Conservation (phyloP, 495 filamentous ascomycete genomes). For the Staphylotrichum longicolle region DNA sequence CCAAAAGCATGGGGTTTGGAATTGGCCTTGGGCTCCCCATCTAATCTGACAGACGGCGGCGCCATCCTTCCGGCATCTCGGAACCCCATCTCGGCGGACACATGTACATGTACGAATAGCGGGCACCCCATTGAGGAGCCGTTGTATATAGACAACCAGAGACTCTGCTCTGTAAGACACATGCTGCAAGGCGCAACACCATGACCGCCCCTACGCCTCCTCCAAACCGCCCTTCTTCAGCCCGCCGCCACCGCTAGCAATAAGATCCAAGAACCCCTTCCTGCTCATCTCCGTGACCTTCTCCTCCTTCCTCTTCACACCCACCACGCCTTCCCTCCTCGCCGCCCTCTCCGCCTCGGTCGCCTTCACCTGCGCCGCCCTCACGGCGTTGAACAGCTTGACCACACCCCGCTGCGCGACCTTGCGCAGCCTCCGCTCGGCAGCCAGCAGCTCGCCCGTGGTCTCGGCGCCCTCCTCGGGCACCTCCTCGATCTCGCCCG, state of each 20-base stretch:
- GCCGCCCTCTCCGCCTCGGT: constrained; percentile 68
- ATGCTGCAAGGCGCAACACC: no score
- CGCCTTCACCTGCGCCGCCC: constrained; percentile 83
- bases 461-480: constrained; percentile 39
- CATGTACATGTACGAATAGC: constrained; percentile 21
- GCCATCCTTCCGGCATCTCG: background rate
- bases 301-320: constrained; percentile 71
- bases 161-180: constrained; percentile 18
- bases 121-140: background rate
- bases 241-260: constrained; percentile 61
- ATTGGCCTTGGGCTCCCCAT: background rate
- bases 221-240: constrained; percentile 51
- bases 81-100: background rate
- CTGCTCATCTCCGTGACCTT: constrained; percentile 91
- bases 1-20: constrained; percentile 24
- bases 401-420: constrained; percentile 88
- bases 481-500: constrained; percentile 43
- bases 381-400: constrained; percentile 92
- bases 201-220: constrained; percentile 41
- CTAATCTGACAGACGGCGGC: background rate
- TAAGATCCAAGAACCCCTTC: constrained; percentile 90
- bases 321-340: constrained; percentile 69
- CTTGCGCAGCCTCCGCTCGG: constrained; percentile 78
- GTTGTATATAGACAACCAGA: constrained; percentile 15
- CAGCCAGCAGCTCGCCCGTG: constrained; percentile 62